Evolutionary conservation across 2,329 filamentous ascomycete species (phyloP), one percentile per base, ranked within the genome.

Genomic region (Rosellinia necatrix): DNA sequence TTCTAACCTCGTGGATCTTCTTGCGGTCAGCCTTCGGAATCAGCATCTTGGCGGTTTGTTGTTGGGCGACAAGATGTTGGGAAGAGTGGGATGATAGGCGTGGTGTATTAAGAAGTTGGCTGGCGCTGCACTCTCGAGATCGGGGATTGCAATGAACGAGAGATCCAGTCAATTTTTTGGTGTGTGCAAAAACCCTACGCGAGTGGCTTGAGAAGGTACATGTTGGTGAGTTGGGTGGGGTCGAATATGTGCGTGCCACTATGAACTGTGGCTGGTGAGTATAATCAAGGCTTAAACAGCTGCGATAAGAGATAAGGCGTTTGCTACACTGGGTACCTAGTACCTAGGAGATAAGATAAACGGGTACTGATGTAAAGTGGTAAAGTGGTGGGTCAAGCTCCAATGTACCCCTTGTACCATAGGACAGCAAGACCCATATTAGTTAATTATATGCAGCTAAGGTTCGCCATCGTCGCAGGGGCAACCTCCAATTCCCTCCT

Each of bases 11-110:
- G 87, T 99, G 94, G 83, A 99, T 97, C 89, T 92, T 91, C 91
- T 99, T 99, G 85, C 96, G 92, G 85, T 99, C 94, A 81, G 91
- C 90, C 89, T 97, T 97, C 79, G 94, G 94, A 81, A 99, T 99
- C 85, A 99, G 89, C 94, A 86, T 86, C 89, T 92, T 84, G 78
- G 76, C 78, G 78, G 77, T 79, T 61, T 76, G 60, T 53, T 74
- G 72, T 68, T 71, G 69, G 69, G 60, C 61, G 61, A 59, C 77
- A 71, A 71, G 79, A 84, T 80, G 79, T 79, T 74, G 71, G 71
- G 70, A 68, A 72, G 72, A 80, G 74, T 72, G 68, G 67, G 71
- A 71, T 70, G 72, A 40, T 64, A 49, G 64, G 59, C 64, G 65
- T 63, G 62, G 63, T 63, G 64, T 64, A 61, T 64, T 43, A 51